phyloP scores from a whole-genome alignment of 208 protist species.

The Entamoeba invadens region DNA sequence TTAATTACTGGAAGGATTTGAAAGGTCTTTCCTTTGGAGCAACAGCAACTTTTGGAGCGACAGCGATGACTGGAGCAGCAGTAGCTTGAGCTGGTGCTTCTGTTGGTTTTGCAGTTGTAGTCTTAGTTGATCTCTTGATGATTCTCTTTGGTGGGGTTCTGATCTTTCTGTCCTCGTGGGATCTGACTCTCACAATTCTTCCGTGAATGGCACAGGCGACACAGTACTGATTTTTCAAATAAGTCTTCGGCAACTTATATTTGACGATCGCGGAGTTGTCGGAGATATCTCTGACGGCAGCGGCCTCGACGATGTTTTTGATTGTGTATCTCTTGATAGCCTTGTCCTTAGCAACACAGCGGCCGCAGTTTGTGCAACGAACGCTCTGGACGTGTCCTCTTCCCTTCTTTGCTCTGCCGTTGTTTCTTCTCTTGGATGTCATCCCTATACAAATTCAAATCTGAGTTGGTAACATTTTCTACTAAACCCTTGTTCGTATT shows the following conservation, averaged over 20 bases:
- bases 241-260: conserved; percentile 86
- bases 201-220: conserved; percentile 95
- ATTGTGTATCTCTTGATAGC: conserved; percentile 84
- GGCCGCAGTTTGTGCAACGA: conserved; percentile 59
- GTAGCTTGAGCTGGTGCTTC: background rate
- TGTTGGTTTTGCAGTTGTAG: background rate
- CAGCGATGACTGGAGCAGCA: background rate
- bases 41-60: background rate
- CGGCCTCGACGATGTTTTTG: conserved; percentile 81
- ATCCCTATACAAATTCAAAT: conserved; percentile 23
- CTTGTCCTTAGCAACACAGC: conserved; percentile 69
- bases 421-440: conserved; percentile 60
- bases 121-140: background rate
- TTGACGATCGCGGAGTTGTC: conserved; percentile 14
- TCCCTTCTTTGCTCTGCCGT: conserved; percentile 51
- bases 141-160: conserved; percentile 39
- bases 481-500: background rate
- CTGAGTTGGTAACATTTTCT: background rate
- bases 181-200: conserved; percentile 73
- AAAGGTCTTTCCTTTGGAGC: background rate
- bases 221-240: conserved; percentile 96
- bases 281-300: conserved; percentile 66
- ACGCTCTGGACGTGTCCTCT: conserved; percentile 50
- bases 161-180: conserved; percentile 45
- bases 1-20: background rate